phyloP scores from a whole-genome alignment of 1,139 yeast genomes.

The Taphrina communis region DNA sequence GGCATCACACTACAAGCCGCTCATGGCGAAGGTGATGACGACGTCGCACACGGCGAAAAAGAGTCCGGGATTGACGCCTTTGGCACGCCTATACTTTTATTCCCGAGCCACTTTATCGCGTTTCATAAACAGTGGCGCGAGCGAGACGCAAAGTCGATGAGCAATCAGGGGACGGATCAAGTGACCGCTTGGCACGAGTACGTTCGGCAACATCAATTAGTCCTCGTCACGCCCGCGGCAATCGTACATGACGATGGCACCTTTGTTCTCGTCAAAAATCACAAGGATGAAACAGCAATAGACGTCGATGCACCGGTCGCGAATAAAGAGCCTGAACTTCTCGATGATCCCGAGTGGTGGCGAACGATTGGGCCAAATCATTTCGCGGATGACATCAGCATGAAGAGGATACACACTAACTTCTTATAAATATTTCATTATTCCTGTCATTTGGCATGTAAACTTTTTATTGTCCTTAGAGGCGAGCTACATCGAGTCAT shows the following conservation, averaged over 20 bases:
- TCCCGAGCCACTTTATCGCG: constrained; percentile 15
- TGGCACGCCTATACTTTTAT: background rate
- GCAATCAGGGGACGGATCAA: background rate
- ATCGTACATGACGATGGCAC: constrained; percentile 5
- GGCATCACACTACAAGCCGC: constrained; percentile 10
- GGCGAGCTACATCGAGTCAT: background rate
- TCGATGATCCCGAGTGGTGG: constrained; percentile 14
- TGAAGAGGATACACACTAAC: background rate
- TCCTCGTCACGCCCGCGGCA: constrained; percentile 6
- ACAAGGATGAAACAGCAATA: background rate
- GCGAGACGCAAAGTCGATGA: background rate
- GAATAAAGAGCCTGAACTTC: background rate
- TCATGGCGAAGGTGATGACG: background rate
- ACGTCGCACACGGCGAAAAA: background rate
- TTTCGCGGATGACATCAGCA: background rate
- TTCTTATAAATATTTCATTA: constrained; percentile 1
- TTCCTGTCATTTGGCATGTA: background rate
- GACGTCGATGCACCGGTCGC: background rate
- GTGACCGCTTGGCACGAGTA: background rate
- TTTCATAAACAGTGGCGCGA: background rate
- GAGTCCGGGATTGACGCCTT: background rate
- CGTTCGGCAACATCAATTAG: background rate
- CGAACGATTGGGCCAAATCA: constrained; percentile 3
- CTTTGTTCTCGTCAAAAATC: background rate
- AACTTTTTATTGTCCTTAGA: no score